phyloP scores from a whole-genome alignment of 148 eudicot species.

The Simmondsia chinensis region DNA sequence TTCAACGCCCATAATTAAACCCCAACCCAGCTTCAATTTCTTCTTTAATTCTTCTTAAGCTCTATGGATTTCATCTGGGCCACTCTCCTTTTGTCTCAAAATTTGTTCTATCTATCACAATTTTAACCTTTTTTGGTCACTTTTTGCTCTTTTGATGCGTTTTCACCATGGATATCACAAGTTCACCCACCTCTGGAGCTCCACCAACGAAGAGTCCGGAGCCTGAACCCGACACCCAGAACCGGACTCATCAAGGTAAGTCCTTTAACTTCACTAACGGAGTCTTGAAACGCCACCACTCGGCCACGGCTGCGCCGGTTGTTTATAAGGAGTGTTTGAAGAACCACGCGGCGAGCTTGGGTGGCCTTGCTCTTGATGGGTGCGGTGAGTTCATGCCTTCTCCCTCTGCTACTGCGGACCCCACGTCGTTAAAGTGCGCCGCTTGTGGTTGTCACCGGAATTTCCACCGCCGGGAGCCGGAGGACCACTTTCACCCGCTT shows the following conservation, averaged over 20 bases:
- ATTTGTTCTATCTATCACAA: neutral
- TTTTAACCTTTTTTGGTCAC: too few species aligned
- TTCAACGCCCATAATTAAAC: constrained; percentile 2
- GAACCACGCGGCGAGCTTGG: constrained; percentile 66
- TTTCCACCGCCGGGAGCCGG: constrained; percentile 67
- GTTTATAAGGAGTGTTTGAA: constrained; percentile 59
- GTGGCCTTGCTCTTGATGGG: constrained; percentile 75
- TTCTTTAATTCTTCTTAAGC: neutral
- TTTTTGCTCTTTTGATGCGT: too few species aligned
- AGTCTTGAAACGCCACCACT: constrained; percentile 38
- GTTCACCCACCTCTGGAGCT: neutral
- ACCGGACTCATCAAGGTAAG: constrained; percentile 34
- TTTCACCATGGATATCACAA: neutral
- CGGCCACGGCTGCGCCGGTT: constrained; percentile 9
- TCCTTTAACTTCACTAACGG: constrained; percentile 44
- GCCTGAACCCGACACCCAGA: constrained; percentile 23
- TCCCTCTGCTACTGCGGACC: constrained; percentile 33
- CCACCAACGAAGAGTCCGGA: constrained; percentile 30
- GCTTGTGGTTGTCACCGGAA: constrained; percentile 86
- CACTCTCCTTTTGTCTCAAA: neutral
- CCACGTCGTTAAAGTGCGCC: constrained; percentile 58
- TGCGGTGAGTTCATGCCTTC: constrained; percentile 82
- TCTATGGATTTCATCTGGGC: neutral
- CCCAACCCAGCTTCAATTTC: neutral
- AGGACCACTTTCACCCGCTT: constrained; percentile 4